Conservation (phyloP, 176 grass and related monocot species). For the Eragrostis curvula region DNA sequence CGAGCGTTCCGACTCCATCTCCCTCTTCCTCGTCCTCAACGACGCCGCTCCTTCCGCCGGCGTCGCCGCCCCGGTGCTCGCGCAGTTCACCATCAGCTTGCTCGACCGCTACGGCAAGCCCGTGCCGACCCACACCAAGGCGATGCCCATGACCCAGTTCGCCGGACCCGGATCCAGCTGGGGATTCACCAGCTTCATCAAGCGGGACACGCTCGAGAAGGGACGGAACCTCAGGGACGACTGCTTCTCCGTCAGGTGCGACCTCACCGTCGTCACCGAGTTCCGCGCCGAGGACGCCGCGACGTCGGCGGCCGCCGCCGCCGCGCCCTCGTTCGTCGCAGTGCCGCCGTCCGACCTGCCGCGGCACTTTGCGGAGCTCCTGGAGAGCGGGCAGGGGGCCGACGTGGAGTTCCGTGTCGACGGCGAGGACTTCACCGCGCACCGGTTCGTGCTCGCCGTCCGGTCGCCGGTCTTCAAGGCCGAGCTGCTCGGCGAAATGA, state of each 20-base stretch:
- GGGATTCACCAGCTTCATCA: slow-evolving; percentile 30
- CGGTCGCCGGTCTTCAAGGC: slow-evolving; percentile 57
- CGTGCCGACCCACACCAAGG: not conserved
- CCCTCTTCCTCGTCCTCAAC: slow-evolving; percentile 32
- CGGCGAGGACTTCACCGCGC: slow-evolving; percentile 45
- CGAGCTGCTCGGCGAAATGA: slow-evolving; percentile 47
- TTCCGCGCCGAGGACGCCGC: not conserved
- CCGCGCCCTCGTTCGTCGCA: not conserved
- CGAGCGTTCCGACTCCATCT: slow-evolving; percentile 13
- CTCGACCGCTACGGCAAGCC: slow-evolving; percentile 21
- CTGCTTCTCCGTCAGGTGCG: slow-evolving; percentile 19
- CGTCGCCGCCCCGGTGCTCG: not conserved
- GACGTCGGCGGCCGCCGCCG: not conserved
- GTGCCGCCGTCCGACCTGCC: slow-evolving; percentile 25
- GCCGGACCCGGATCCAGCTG: not conserved
- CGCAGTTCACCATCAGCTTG: slow-evolving; percentile 22
- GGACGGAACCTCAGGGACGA: slow-evolving; percentile 5
- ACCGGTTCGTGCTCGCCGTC: slow-evolving; percentile 43
- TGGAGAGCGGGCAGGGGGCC: slow-evolving; percentile 17
- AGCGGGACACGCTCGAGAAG: slow-evolving; percentile 11
- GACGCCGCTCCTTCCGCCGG: not conserved
- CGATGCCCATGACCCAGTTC: not conserved
- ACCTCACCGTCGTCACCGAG: slow-evolving; percentile 19
- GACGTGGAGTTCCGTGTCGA: slow-evolving; percentile 50
- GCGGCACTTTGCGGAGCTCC: slow-evolving; percentile 35